Evolutionary conservation across 2,329 filamentous ascomycete species (phyloP), one percentile per base, ranked within the genome.

Genomic region (Malbranchea cinnamomea): DNA sequence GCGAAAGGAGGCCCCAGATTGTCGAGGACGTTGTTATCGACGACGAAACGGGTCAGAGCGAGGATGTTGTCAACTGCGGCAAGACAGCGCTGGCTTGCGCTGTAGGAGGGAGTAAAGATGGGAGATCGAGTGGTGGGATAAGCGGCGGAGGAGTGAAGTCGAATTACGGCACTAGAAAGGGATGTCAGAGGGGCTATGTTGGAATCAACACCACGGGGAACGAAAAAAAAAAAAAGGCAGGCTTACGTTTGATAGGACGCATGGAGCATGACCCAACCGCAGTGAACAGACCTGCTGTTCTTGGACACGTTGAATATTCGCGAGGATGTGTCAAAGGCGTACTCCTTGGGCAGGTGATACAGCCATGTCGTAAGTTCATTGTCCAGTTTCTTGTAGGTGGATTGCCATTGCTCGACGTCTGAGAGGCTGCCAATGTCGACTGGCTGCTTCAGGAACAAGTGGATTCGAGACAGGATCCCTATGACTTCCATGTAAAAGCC

Each of bases 401-500:
- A 66, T 53, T 93, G 83, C 85, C 85, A 93, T 48, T 77, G 68
- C 50, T 92, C 82, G 4, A 93, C 85, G 43, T 93, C 85, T 4
- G 74, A 71, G 6, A 84, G 58, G 5, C 79, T 78, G 27, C 78
- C 78, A 37, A 93, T 93, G 47, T 93, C 83, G 18, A 93, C 81
- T 0, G 85, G 84, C 41, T 78, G 75, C 50, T 91, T 91, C 33
- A 93, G 59, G 41, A 93, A 93, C 30, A 78, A 71, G 57, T 94
- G 85, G 32, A 93, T 83, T 39, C 80, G 75, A 31, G 82, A 85
- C 2, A 93, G 61, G 30, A 93, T 85, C 2, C 82, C 82, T 4
- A 93, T 62, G 11, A 93, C 78, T 50, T 93, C 85, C 36, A 93
- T 76, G 48, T 92, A 91, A 48, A 89, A 85, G 6, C 80, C 80